Percentiles rank a stretch among this genome's conserved stretches.
These are phyloP conservation scores for Fusarium sterilihyphosum DNA, from an alignment of 2,329 filamentous ascomycete genomes.

Conservation along the genomic window DNA sequence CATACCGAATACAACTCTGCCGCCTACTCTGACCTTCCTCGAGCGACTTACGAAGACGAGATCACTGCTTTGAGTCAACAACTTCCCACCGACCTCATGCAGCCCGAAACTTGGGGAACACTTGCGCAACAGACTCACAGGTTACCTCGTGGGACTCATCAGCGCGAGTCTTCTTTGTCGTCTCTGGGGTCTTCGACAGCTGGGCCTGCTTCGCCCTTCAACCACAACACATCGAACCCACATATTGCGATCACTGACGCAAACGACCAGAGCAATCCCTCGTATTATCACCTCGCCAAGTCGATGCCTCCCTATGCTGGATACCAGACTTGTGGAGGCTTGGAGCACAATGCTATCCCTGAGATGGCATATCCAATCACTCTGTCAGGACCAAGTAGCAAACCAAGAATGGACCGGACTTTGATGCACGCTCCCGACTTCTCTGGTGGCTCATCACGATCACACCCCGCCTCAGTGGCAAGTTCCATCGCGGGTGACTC, in stretches of 20 bases:
- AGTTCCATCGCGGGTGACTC: conserved; percentile 68
- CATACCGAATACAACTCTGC: conserved; percentile 33
- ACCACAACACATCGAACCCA: conserved; percentile 64
- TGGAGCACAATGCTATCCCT: conserved; percentile 49
- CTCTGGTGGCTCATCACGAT: conserved; percentile 52
- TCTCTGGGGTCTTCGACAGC: conserved; percentile 67
- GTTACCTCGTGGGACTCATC: conserved; percentile 57
- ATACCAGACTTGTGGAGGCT: conserved; percentile 49
- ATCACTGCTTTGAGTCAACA: conserved; percentile 41
- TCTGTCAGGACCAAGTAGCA: conserved; percentile 50
- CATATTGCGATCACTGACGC: conserved; percentile 65
- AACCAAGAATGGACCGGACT: conserved; percentile 53
- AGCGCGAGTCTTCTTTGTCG: conserved; percentile 70
- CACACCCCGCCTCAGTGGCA: conserved; percentile 66
- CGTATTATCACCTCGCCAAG: conserved; percentile 61
- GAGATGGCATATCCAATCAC: conserved; percentile 55
- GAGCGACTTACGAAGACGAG: conserved; percentile 39
- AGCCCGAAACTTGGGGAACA: conserved; percentile 54
- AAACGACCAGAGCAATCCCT: conserved; percentile 54
- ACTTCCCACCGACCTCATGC: conserved; percentile 49
- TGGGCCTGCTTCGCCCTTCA: conserved; percentile 69
- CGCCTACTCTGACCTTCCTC: conserved; percentile 27
- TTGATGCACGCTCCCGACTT: conserved; percentile 60
- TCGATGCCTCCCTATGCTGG: conserved; percentile 55
- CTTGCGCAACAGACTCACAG: conserved; percentile 52